A percentile compares a stretch with the other conserved stretches of the same genome.
phyloP scores from a whole-genome alignment of 768 basidiomycete species.

The Russula griseocarnosa region DNA sequence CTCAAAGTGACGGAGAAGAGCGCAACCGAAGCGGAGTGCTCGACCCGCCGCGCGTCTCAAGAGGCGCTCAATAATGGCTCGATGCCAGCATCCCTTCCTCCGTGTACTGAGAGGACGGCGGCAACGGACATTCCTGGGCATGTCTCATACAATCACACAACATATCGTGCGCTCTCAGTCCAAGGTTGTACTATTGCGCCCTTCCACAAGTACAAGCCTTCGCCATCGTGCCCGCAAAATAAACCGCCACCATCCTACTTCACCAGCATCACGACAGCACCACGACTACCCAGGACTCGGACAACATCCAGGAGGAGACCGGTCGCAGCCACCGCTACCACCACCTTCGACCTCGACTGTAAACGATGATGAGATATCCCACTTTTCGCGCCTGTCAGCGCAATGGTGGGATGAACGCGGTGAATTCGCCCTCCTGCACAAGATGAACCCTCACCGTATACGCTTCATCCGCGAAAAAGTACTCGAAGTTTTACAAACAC shows the following conservation, averaged over 20 bases:
- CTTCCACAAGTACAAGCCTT: not conserved
- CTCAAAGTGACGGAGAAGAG: no score
- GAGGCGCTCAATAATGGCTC: no score
- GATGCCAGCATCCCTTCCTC: no score
- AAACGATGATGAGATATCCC: constrained; percentile 77
- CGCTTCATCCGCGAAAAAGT: constrained; percentile 79
- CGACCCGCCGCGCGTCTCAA: no score
- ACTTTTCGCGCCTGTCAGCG: constrained; percentile 85
- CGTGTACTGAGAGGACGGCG: no score
- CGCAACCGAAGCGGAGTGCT: no score
- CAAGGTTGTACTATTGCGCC: not conserved
- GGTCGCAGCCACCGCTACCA: not conserved
- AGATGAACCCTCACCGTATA: constrained; percentile 91
- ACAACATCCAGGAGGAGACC: not conserved
- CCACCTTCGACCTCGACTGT: constrained; percentile 42
- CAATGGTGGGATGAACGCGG: constrained; percentile 95
- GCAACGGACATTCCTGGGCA: no score
- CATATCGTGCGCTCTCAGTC: not conserved
- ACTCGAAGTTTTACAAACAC: constrained; percentile 55
- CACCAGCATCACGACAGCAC: not conserved
- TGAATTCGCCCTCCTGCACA: constrained; percentile 83
- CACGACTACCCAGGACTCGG: not conserved
- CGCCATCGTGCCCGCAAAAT: not conserved
- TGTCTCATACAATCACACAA: no score
- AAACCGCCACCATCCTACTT: not conserved